Conservation (phyloP, 1,284 basidiomycete species). For the Irpex lacteus region DNA sequence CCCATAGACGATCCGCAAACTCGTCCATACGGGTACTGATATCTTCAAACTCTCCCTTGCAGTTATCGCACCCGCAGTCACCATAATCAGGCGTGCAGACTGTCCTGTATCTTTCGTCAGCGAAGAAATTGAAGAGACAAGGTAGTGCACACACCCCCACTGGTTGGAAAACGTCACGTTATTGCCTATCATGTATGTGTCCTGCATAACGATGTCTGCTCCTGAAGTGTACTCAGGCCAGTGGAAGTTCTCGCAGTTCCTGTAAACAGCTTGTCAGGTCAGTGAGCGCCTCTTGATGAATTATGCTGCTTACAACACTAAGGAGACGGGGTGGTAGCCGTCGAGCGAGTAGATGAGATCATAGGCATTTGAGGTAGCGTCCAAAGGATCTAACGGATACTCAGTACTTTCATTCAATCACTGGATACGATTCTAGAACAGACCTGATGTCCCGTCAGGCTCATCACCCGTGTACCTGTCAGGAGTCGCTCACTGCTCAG, state of each 20-base stretch:
- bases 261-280: not conserved
- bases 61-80: constrained; percentile 66
- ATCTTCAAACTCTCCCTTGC: constrained; percentile 51
- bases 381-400: constrained; percentile 53
- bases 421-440: not conserved
- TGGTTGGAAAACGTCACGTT: constrained; percentile 62
- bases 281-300: too few relatives aligned
- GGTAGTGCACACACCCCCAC: constrained; percentile 32
- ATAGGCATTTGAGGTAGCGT: constrained; percentile 54
- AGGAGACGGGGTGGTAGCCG: constrained; percentile 72
- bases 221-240: constrained; percentile 59
- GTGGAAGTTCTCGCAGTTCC: constrained; percentile 68
- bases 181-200: constrained; percentile 60
- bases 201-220: constrained; percentile 60
- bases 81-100: constrained; percentile 61
- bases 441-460: constrained; percentile 51
- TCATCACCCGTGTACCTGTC: constrained; percentile 70
- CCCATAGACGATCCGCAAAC: constrained; percentile 52
- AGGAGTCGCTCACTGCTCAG: too few relatives aligned
- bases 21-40: constrained; percentile 64
- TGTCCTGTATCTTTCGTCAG: constrained; percentile 27
- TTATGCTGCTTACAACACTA: constrained; percentile 43
- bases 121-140: too few relatives aligned
- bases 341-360: constrained; percentile 68
- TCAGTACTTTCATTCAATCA: too few relatives aligned